Conservation (phyloP, 345 rosid species). For the Camelina neglecta region DNA sequence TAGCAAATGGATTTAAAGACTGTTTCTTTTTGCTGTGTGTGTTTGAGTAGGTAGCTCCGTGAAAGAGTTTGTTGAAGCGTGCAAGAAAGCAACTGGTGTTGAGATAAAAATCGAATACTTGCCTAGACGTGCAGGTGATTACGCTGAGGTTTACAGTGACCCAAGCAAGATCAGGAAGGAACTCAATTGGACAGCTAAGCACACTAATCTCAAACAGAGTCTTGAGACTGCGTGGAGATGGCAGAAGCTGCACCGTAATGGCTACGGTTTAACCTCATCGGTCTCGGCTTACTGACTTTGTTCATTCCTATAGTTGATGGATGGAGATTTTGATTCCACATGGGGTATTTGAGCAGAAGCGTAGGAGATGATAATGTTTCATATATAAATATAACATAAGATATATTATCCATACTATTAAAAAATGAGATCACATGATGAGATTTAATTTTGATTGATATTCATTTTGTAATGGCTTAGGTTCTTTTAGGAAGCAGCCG, state of each 20-base stretch:
- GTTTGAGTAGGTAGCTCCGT: conserved; percentile 61
- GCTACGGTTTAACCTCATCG: conserved; percentile 48
- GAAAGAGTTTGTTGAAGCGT: conserved; percentile 68
- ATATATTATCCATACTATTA: conserved; percentile 24
- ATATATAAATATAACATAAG: conserved; percentile 26
- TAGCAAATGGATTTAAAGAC: conserved; percentile 9
- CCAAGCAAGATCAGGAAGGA: conserved; percentile 57
- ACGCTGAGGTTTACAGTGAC: conserved; percentile 66
- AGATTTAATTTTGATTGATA: conserved; percentile 29
- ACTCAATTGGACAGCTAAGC: conserved; percentile 64
- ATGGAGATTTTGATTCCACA: conserved; percentile 39
- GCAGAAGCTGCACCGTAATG: conserved; percentile 62
- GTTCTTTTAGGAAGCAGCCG: conserved; percentile 42
- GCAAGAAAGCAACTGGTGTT: conserved; percentile 65
- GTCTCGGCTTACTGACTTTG: conserved; percentile 41
- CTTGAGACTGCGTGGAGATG: conserved; percentile 69
- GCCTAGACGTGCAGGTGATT: conserved; percentile 66
- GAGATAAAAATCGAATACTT: conserved; percentile 58
- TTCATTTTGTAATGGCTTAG: conserved; percentile 43
- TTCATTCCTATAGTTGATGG: conserved; percentile 34
- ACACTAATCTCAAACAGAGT: conserved; percentile 60
- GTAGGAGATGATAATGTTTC: conserved; percentile 34
- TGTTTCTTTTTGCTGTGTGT: not conserved
- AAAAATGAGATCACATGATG: conserved; percentile 25
- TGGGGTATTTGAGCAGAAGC: conserved; percentile 12